Base-by-base conservation (phyloP, 163 green algal species). In the Chlamydomonas reinhardtii region DNA sequence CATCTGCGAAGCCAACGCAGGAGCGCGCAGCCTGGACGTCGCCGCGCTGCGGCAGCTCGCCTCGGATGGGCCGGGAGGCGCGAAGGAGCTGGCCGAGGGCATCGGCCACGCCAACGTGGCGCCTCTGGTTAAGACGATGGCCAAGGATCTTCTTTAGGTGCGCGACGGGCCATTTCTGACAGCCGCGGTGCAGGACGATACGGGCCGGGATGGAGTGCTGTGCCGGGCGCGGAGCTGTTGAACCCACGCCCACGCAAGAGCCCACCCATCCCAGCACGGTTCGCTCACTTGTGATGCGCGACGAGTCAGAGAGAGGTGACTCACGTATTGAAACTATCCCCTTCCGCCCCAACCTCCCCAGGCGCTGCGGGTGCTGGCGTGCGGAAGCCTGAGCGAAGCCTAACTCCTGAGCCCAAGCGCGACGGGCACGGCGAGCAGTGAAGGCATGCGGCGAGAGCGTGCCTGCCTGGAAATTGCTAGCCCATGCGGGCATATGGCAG, bases 1-100 rank as follows among this genome's bases (percentile, higher is more conserved):
- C 71, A 76, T 76, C 71, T 76, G 35, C 24, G 71, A 76, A 56
- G 71, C 71, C 24, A 76, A 62, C 71, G 37, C 71, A 76, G 35
- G 37, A 39, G 71, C 71, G 37, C 71, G 14, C 48, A 56, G 37
- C 37, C 35, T 76, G 71, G 71, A 76, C 37, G 71, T 27, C 71
- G 37, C 35, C 37, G 24, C 71, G 71, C 71, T 76, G 71, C 71
- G 71, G 71, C 71, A 76, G 71, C 71, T 76, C 24, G 71, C 71
- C 37, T 35, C 71, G 3, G 71, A 76, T 31, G 69, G 34, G 69
- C 34, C 69, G 69, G 32, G 69, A 31, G 71, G 35, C 71, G 71
- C 71, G 3, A 1, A 35, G 24, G 71, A 35, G 37, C 25, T 76
- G 71, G 71, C 71, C 20, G 71, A 76, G 35, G 35, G 71, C 71